Percentiles rank a stretch among this genome's conserved stretches.
phyloP scores from a whole-genome alignment of 805 yeast genomes.

The Kluyveromyces starmeri region DNA sequence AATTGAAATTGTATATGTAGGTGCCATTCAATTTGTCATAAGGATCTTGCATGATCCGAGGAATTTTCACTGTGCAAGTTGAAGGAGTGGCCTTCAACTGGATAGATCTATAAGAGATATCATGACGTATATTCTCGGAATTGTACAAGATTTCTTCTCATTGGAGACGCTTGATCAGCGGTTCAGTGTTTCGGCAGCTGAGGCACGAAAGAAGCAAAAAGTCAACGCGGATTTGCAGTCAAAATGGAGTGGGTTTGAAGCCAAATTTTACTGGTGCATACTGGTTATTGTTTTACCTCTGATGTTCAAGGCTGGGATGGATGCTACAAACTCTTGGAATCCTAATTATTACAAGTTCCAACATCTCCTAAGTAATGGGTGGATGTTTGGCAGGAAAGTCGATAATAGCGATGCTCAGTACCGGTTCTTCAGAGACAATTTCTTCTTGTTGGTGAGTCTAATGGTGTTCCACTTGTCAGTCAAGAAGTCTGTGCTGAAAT shows the following conservation, averaged over 20 bases:
- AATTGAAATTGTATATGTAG: too few species aligned
- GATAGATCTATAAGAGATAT: too few species aligned
- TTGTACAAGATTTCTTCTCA: conserved; percentile 17
- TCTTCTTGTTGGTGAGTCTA: conserved; percentile 51
- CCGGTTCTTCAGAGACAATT: conserved; percentile 74
- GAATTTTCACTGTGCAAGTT: too few species aligned
- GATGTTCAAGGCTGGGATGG: conserved; percentile 75
- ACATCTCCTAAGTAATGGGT: conserved; percentile 62
- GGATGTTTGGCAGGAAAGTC: conserved; percentile 84
- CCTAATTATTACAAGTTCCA: conserved; percentile 61
- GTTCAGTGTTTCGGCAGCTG: conserved; percentile 15
- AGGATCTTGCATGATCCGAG: too few species aligned
- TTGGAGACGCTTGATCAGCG: conserved; percentile 23
- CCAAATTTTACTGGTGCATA: conserved; percentile 52
- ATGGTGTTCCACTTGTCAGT: conserved; percentile 44
- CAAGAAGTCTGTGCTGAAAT: conserved; percentile 32
- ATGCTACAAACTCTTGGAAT: conserved; percentile 65
- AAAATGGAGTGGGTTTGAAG: conserved; percentile 73
- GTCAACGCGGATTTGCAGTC: conserved; percentile 8
- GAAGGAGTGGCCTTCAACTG: too few species aligned
- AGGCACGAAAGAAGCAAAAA: conserved; percentile 10
- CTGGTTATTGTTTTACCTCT: conserved; percentile 69
- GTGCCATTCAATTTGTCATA: too few species aligned
- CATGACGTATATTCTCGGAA: not conserved
- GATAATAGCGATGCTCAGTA: conserved; percentile 92